Evolutionary conservation across 176 grass and related monocot species (phyloP), one percentile per base, ranked within the genome.

Genomic region (Oryza glumipatula): DNA sequence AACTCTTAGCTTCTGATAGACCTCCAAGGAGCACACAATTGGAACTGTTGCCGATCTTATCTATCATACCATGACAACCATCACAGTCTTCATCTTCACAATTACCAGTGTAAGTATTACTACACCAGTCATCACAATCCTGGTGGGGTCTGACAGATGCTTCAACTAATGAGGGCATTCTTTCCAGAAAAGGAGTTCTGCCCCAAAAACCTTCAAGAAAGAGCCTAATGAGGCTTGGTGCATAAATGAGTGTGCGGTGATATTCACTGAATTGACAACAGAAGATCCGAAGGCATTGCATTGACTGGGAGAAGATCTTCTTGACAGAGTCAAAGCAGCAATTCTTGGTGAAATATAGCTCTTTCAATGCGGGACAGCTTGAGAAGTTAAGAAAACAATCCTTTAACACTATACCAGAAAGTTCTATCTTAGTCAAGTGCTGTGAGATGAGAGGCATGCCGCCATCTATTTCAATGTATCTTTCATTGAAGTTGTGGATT

Each of bases 1-100:
- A 84, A 77, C 76, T 84, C 65, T 84, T 47, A 84, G 73, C 65
- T 68, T 51, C n/a, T 15, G 73, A 77, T 21, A 84, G 41, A 58
- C 33, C 65, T 32, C 56, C 66, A 19, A 84, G 82, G 68, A 77
- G 10, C 15, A 76, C 5, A 0, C n/a, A 30, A 6, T 12, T 43
- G 11, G 28, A 46, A 38, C 5, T 5, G 36, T 38, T 38, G 5
- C 5, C 6, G 36, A 38, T 38, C 36, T 38, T 38, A 69, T 38
- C 46, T 41, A 54, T 14, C 21, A 12, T 47, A 41, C 23, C 46
- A 1, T 76, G 3, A 76, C 82, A 84, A 43, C 44, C 60, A 36
- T 68, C 63, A 38, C 58, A 83, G 7, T 65, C 3, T 38, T 74
- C 56, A 66, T 48, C 45, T 6, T 46, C 56, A 73, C 70, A 74